Base-by-base conservation (phyloP, 1,284 basidiomycete species). In the Cutaneotrichosporon cyanovorans region DNA sequence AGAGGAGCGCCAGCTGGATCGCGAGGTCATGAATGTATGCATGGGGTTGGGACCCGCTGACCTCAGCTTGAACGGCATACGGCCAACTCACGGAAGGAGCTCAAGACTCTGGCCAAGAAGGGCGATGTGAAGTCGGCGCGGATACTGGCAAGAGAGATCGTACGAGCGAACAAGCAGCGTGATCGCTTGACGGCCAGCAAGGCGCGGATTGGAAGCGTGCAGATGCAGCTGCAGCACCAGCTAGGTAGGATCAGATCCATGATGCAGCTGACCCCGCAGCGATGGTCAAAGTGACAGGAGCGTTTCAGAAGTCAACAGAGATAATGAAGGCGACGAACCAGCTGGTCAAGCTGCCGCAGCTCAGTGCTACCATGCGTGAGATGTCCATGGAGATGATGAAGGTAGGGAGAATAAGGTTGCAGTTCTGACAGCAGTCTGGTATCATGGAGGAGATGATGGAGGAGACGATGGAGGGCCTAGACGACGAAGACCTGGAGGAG, bases 361-460 rank as follows among this genome's bases (percentile, higher is more conserved):
- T 98, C 45, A 87, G 83, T 66, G 84, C 83, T 56, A 80, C 82
- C 0, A 98, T 99, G 95, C 80, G 90, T 23, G 86, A 96, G 64
- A 93, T 98, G 90, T 88, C 85, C 61, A 87, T 91, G 81, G 93
- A 98, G 72, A 96, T 98, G 91, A 96, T 88, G 57, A 97, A 97
- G 80, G 89, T 86, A n/a, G 51, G 19, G 68, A 34, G 40, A 51
- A 11, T n/a, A 16, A 34, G 12, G 22, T 4, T 10, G 10, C 12
- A 18, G 12, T 31, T 15, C 47, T 48, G 33, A 39, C 30, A 16
- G 0, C 50, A 93, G 89, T 87, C 87, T 37, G 89, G 89, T 4
- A 86, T 93, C 46, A 81, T 92, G 79, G 88, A 90, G 58, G 89
- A 93, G 63, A 92, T 92, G 88, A 73, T 92, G 51, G 85, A 88